Conservation (phyloP, 2,329 filamentous ascomycete species). For the Penicillium thymicola region DNA sequence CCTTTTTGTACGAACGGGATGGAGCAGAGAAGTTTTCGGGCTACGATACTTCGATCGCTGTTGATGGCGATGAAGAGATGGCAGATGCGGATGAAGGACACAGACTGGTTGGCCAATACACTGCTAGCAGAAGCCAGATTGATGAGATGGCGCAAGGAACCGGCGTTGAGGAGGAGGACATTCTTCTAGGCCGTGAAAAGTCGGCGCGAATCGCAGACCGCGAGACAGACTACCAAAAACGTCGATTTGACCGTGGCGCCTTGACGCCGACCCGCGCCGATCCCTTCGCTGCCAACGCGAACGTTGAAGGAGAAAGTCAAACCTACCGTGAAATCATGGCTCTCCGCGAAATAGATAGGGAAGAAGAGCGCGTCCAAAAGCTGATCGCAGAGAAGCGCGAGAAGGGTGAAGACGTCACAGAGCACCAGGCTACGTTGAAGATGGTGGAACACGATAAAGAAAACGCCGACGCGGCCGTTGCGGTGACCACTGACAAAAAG, state of each 20-base stretch:
- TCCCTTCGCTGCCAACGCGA: conserved; percentile 74
- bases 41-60: conserved; percentile 86
- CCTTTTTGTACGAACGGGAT: conserved; percentile 76
- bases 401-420: conserved; percentile 58
- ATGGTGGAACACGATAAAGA: conserved; percentile 66
- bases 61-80: conserved; percentile 73
- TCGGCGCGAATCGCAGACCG: conserved; percentile 86
- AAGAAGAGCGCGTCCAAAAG: conserved; percentile 81
- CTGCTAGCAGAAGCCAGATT: conserved; percentile 84
- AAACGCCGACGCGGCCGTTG: conserved; percentile 65
- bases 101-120: conserved; percentile 90
- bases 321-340: conserved; percentile 92
- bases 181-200: conserved; percentile 80
- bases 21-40: conserved; percentile 78
- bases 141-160: conserved; percentile 85
- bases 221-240: conserved; percentile 97
- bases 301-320: conserved; percentile 66
- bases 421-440: conserved; percentile 71
- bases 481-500: conserved; percentile 64
- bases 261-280: conserved; percentile 84
- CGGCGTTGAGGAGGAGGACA: conserved; percentile 88
- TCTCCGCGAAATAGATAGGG: conserved; percentile 81
- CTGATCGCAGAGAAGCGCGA: conserved; percentile 74
- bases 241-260: conserved; percentile 75
- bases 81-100: conserved; percentile 72